Conservation (phyloP, 768 basidiomycete genomes). For the Russula ochroleuca region DNA sequence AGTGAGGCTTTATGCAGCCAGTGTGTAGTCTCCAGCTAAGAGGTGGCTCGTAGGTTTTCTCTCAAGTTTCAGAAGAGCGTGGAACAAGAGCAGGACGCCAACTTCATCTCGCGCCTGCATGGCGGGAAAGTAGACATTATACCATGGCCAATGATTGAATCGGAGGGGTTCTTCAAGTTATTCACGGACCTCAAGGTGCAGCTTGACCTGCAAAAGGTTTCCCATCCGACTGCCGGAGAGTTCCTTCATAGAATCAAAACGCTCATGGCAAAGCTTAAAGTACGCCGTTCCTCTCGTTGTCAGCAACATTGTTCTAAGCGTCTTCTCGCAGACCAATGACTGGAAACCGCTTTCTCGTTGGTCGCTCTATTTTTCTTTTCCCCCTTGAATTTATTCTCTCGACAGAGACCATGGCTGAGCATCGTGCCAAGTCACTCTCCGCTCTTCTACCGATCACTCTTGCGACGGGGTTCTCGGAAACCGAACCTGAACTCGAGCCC, state of each 20-base stretch:
- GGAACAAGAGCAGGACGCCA: conserved; percentile 54
- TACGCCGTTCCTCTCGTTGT: not conserved
- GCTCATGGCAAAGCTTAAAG: conserved; percentile 20
- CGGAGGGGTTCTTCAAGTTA: conserved; percentile 52
- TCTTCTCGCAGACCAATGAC: conserved; percentile 47
- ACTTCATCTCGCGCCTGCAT: conserved; percentile 61
- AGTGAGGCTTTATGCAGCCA: conserved; percentile 38
- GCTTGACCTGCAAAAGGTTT: conserved; percentile 46
- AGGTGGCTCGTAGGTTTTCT: conserved; percentile 40
- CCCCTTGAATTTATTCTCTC: not conserved
- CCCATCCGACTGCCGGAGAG: conserved; percentile 49
- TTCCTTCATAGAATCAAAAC: conserved; percentile 35
- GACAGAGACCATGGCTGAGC: conserved; percentile 48
- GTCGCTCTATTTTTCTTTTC: conserved; percentile 27
- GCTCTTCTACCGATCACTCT: conserved; percentile 46
- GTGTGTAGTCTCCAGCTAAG: not conserved
- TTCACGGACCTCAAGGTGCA: conserved; percentile 45
- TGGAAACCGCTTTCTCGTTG: conserved; percentile 62
- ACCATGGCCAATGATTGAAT: conserved; percentile 65
- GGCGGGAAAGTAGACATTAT: conserved; percentile 52
- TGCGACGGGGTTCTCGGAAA: conserved; percentile 44
- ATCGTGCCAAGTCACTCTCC: conserved; percentile 40
- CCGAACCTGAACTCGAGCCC: conserved; percentile 44
- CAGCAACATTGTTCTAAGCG: not conserved
- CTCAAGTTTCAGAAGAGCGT: conserved; percentile 59